Base-by-base conservation (phyloP, 306 rosid genomes). In the Vigna hirtella region DNA sequence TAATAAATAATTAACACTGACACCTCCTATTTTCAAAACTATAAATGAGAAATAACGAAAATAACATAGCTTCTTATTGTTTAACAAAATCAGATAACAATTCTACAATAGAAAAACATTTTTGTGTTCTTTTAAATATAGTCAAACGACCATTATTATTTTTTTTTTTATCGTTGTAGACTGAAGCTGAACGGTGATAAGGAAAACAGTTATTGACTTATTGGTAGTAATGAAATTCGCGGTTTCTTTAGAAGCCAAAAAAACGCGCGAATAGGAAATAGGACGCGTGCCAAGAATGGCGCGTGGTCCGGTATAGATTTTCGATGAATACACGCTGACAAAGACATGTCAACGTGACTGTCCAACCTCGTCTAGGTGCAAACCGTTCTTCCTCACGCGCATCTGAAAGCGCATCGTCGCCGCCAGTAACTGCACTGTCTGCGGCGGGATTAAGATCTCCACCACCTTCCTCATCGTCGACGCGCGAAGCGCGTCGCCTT, bases 391-490 rank as follows among this genome's bases (percentile, higher is more conserved):
- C 43, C 88, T 66, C 0, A 70, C 40, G 0, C 71, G 40, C 0
- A 83, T 32, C 73, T 89, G 93, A 73, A 85, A 85, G 61, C 73
- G 12, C 0, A 71, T 67, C 6, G 81, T 81, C 13, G 83, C 83
- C 6, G 80, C 73, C 47, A 89, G 64, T 48, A 87, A 81, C 73
- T 50, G 72, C 17, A 89, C 80, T 22, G 73, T 83, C 75, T 87
- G 89, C 26, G 43, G 38, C 24, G 79, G 55, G 0, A 28, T 73
- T 12, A 85, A 68, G n/a, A 85, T 66, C 71, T 24, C 87, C 56
- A 83, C 67, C 49, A 72, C 76, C 50, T 65, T 77, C 72, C 51
- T 85, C 85, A 73, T 79, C 1, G 83, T 77, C 4, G 78, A 66
- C 1, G 67, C 52, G 0, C 89, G 67, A 5, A 83, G 79, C 59